Conservation (phyloP, 441 rosid species). For the Rhodomyrtus psidioides region DNA sequence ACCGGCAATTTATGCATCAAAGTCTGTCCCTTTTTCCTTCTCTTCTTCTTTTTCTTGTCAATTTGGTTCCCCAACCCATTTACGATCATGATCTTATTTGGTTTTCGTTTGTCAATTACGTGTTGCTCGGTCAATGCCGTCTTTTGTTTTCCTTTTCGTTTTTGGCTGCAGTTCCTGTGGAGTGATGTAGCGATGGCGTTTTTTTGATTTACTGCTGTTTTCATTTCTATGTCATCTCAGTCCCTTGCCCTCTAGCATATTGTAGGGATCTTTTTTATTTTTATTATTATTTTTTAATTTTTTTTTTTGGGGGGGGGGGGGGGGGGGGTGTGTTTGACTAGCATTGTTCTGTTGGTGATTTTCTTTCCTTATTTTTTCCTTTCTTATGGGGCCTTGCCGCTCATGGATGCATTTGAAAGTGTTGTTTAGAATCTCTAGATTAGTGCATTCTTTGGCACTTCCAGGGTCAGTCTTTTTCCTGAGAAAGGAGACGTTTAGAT, state of each 20-base stretch:
- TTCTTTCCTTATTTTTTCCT: neutral
- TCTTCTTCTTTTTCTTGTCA: neutral
- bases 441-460: neutral
- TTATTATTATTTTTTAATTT: neutral
- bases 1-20: constrained; percentile 91
- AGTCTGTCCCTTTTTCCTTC: constrained; percentile 15
- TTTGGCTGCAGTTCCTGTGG: neutral
- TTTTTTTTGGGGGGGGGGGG: neutral
- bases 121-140: neutral
- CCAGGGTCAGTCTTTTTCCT: neutral
- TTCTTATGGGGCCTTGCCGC: neutral
- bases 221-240: neutral
- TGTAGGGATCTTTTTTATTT: no score
- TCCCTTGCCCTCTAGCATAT: neutral
- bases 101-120: neutral
- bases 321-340: neutral
- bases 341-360: neutral
- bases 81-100: neutral
- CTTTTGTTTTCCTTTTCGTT: neutral
- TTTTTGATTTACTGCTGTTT: neutral
- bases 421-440: neutral
- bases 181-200: neutral
- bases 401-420: neutral
- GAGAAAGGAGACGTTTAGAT: neutral
- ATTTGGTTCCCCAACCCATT: neutral